These are phyloP conservation scores for Talaromyces thailandensis DNA, from an alignment of 495 filamentous ascomycete species.

Conservation along the genomic window DNA sequence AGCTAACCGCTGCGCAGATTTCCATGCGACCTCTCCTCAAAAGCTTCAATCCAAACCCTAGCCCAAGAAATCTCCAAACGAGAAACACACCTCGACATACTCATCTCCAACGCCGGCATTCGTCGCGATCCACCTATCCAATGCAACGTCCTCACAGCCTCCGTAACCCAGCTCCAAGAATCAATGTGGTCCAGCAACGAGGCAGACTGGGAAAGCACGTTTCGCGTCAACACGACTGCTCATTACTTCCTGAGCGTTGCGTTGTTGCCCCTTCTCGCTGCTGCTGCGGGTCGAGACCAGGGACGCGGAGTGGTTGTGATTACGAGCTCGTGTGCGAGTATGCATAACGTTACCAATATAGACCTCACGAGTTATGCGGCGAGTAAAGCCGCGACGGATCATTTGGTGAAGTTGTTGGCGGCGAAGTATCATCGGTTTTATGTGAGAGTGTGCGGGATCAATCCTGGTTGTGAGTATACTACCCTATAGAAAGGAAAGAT, in stretches of 20 bases:
- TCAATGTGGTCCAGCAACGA: constrained; percentile 33
- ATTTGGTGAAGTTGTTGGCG: constrained; percentile 32
- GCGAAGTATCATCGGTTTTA: constrained; percentile 34
- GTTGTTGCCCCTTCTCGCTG: constrained; percentile 29
- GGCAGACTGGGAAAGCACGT: constrained; percentile 30
- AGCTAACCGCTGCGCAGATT: constrained; percentile 12
- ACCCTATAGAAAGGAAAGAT: neutral
- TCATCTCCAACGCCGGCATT: constrained; percentile 39
- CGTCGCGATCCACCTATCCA: constrained; percentile 25
- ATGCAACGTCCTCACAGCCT: constrained; percentile 30
- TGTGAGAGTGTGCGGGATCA: constrained; percentile 33
- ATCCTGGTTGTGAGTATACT: constrained; percentile 31
- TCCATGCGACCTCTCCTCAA: constrained; percentile 28
- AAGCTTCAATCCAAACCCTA: constrained; percentile 23
- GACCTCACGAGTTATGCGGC: constrained; percentile 36
- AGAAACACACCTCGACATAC: constrained; percentile 28
- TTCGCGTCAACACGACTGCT: constrained; percentile 32
- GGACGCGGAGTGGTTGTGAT: constrained; percentile 33
- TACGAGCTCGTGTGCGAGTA: constrained; percentile 35
- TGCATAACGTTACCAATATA: constrained; percentile 40
- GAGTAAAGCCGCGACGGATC: constrained; percentile 37
- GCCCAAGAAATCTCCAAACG: constrained; percentile 12
- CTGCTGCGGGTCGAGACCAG: constrained; percentile 20
- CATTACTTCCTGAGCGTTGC: constrained; percentile 37
- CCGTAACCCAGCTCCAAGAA: constrained; percentile 25